Evolutionary conservation across 441 rosid species (phyloP).

Genomic region (Kokia cookei): DNA sequence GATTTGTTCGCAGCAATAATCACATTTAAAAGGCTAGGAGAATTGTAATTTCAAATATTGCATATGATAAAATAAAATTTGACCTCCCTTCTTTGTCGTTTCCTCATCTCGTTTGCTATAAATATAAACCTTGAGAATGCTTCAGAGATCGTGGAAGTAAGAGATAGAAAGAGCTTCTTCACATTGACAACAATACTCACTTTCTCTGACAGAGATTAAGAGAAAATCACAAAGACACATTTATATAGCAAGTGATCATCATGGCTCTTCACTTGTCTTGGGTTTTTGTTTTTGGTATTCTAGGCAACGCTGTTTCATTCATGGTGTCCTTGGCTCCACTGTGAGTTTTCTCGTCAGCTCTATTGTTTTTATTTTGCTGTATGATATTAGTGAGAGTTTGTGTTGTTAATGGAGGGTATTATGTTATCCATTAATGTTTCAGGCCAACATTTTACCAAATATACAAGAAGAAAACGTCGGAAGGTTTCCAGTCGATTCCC

Average conservation of each 20-base stretch:
- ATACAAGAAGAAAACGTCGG: conserved; percentile 64
- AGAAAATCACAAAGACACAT: neutral
- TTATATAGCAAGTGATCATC: conserved; percentile 14
- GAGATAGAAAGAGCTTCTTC: neutral
- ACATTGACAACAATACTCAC: neutral
- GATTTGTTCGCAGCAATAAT: too few relatives aligned
- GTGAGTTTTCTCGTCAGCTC: conserved; percentile 21
- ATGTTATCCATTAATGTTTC: neutral
- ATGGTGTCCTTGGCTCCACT: conserved; percentile 60
- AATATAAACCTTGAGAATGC: conserved; percentile 9
- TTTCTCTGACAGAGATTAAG: neutral
- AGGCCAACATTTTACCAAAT: conserved; percentile 75
- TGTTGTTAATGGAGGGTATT: neutral
- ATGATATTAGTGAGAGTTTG: neutral
- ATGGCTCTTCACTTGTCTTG: conserved; percentile 40
- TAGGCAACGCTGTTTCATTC: conserved; percentile 64
- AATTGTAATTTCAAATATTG: too few relatives aligned
- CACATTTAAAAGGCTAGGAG: too few relatives aligned
- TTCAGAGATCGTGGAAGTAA: conserved; percentile 1
- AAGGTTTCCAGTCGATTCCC: conserved; percentile 72
- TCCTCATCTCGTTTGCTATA: conserved; percentile 21
- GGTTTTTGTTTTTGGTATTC: conserved; percentile 56
- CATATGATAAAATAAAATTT: neutral
- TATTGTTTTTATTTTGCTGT: neutral
- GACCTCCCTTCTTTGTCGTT: neutral